Percentiles rank a stretch among this genome's conserved stretches.
phyloP scores from a whole-genome alignment of 1,284 basidiomycete genomes.

The Ganoderma boninense region DNA sequence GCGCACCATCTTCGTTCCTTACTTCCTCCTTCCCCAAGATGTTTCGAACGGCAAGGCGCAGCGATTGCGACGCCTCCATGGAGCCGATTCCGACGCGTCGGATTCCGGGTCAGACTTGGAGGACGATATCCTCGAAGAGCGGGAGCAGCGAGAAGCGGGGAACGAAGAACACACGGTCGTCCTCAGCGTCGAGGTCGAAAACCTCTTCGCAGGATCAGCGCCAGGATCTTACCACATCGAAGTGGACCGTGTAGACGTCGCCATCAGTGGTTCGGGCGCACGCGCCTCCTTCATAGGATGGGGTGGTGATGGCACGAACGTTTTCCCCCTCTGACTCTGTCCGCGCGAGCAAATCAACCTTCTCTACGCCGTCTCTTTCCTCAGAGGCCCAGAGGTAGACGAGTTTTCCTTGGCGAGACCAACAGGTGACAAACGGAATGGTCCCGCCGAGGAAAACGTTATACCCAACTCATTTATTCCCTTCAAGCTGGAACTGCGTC shows the following conservation, averaged over 20 bases:
- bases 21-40: constrained; percentile 63
- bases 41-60: constrained; percentile 20
- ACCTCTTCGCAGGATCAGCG: constrained; percentile 48
- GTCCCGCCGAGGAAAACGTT: constrained; percentile 47
- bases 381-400: constrained; percentile 66
- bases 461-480: constrained; percentile 78
- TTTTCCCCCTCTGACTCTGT: constrained; percentile 77
- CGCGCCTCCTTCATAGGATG: constrained; percentile 75
- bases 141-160: constrained; percentile 68
- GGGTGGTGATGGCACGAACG: constrained; percentile 52
- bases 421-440: constrained; percentile 15
- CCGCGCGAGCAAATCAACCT: constrained; percentile 86
- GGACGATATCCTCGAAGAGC: constrained; percentile 59
- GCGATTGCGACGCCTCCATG: constrained; percentile 16
- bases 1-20: constrained; percentile 88
- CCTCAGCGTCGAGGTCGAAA: constrained; percentile 87
- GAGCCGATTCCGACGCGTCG: constrained; percentile 20
- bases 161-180: constrained; percentile 85
- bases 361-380: constrained; percentile 83
- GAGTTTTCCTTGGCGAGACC: constrained; percentile 49
- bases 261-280: constrained; percentile 79
- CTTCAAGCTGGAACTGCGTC: constrained; percentile 87
- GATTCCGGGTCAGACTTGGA: constrained; percentile 46
- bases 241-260: constrained; percentile 76
- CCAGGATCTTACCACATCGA: constrained; percentile 68